Conservation (phyloP, 371 early-diverging fungal species). For the Mortierella sp. region DNA sequence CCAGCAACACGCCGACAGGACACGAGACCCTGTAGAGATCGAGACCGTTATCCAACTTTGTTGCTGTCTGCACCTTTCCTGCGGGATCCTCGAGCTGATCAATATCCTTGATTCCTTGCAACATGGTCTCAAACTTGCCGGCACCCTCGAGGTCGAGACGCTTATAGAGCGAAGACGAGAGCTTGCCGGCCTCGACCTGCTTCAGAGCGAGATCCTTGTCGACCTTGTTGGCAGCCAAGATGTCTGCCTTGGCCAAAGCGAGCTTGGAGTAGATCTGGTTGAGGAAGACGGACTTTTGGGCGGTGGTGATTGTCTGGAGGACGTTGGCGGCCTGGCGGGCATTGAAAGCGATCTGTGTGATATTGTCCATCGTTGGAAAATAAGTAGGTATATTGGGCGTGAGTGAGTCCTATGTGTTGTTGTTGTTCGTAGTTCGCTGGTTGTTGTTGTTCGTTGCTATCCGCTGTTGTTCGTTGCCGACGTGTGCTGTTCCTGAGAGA, state of each 20-base stretch:
- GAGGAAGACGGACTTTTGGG: slow-evolving; percentile 87
- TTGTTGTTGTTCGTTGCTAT: background rate
- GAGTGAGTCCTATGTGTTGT: background rate
- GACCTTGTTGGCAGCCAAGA: slow-evolving; percentile 84
- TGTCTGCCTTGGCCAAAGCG: slow-evolving; percentile 73
- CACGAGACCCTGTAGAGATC: slow-evolving; percentile 92
- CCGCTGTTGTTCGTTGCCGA: background rate
- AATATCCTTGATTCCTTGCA: slow-evolving; percentile 93
- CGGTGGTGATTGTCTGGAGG: slow-evolving; percentile 82
- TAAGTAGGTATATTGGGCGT: background rate
- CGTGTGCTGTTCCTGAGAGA: background rate
- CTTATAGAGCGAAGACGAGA: slow-evolving; percentile 86
- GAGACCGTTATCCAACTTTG: slow-evolving; percentile 84
- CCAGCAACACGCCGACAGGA: slow-evolving; percentile 95
- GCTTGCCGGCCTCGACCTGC: slow-evolving; percentile 81
- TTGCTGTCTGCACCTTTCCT: slow-evolving; percentile 86
- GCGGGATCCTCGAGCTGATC: slow-evolving; percentile 89
- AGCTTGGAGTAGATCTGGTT: slow-evolving; percentile 82
- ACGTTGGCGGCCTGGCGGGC: slow-evolving; percentile 87
- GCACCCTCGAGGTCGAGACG: slow-evolving; percentile 92
- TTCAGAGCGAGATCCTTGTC: slow-evolving; percentile 86
- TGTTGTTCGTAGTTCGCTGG: background rate
- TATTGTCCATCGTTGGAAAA: slow-evolving; percentile 42
- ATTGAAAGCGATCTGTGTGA: slow-evolving; percentile 74
- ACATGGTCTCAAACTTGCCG: slow-evolving; percentile 88